These are phyloP conservation scores for Camelina sativa DNA, from an alignment of 345 rosid species.

Conservation along the genomic window DNA sequence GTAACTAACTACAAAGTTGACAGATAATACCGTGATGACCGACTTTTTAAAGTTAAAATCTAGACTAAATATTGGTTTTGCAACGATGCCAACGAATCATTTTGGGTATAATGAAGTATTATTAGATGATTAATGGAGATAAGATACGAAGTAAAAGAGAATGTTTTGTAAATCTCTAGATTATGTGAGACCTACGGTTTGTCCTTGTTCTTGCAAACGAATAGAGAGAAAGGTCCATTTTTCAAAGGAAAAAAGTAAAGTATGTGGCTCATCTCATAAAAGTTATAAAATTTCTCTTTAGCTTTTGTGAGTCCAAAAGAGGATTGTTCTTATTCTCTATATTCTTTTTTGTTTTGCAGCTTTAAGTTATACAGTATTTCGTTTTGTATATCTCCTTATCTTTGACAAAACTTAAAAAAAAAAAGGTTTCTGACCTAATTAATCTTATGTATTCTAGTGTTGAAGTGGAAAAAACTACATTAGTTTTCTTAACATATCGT, in stretches of 20 bases:
- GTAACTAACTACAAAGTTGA: background rate
- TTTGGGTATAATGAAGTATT: background rate
- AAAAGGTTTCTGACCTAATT: constrained; percentile 6
- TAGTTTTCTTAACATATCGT: background rate
- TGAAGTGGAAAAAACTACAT: background rate
- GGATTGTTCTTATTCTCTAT: constrained; percentile 34
- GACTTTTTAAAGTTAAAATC: background rate
- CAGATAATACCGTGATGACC: too few species aligned
- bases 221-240: constrained; percentile 8
- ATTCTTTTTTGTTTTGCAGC: background rate
- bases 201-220: constrained; percentile 10
- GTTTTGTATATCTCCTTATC: background rate
- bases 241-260: constrained; percentile 9
- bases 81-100: background rate
- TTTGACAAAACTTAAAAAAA: background rate
- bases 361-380: background rate
- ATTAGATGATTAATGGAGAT: constrained; percentile 17
- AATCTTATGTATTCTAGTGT: background rate
- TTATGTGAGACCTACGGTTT: constrained; percentile 42
- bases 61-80: background rate
- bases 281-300: constrained; percentile 13
- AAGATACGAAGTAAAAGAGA: constrained; percentile 5
- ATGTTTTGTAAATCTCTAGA: constrained; percentile 27
- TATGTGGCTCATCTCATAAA: constrained; percentile 34
- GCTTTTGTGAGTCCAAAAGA: constrained; percentile 39